Evolutionary conservation across 2,329 filamentous ascomycete genomes (phyloP).

Genomic region (Penicillium janthinellum): DNA sequence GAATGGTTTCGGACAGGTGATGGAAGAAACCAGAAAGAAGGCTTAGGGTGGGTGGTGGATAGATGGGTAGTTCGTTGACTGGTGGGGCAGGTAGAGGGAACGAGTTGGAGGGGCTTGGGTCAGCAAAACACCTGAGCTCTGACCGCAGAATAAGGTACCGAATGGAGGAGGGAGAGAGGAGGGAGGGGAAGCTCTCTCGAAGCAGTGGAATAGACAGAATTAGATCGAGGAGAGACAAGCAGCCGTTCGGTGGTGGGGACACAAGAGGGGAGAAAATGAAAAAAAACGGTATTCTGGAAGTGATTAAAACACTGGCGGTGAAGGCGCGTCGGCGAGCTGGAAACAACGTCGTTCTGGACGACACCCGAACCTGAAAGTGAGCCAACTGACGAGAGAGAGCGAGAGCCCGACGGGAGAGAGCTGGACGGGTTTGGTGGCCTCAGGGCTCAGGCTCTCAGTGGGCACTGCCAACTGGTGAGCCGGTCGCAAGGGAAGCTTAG

Average conservation of each 20-base stretch:
- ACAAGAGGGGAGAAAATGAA: background rate
- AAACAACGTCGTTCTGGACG: conserved; percentile 7
- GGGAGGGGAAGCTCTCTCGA: background rate
- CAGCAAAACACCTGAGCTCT: conserved; percentile 16
- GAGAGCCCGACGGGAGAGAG: too few relatives aligned
- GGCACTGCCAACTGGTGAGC: too few relatives aligned
- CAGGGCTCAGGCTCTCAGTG: too few relatives aligned
- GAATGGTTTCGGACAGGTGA: background rate
- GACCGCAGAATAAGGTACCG: conserved; percentile 7
- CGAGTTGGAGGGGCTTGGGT: conserved; percentile 21
- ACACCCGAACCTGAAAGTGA: background rate
- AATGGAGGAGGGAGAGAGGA: background rate
- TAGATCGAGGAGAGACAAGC: background rate
- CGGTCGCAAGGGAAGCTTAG: too few relatives aligned
- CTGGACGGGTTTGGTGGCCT: too few relatives aligned
- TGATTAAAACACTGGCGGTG: conserved; percentile 22
- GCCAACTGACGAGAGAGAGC: background rate
- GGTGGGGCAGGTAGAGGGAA: conserved; percentile 30
- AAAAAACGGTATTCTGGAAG: conserved; percentile 14
- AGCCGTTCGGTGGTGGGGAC: conserved; percentile 2
- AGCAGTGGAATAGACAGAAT: background rate
- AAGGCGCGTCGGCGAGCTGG: conserved; percentile 11
- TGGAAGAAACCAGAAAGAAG: conserved; percentile 5
- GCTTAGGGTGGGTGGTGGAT: background rate
- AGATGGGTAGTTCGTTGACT: conserved; percentile 12